A percentile compares a stretch with the other conserved stretches of the same genome.
These are phyloP conservation scores for Hemerocallis citrina DNA, from an alignment of 106 monocot genomes.

Conservation along the genomic window DNA sequence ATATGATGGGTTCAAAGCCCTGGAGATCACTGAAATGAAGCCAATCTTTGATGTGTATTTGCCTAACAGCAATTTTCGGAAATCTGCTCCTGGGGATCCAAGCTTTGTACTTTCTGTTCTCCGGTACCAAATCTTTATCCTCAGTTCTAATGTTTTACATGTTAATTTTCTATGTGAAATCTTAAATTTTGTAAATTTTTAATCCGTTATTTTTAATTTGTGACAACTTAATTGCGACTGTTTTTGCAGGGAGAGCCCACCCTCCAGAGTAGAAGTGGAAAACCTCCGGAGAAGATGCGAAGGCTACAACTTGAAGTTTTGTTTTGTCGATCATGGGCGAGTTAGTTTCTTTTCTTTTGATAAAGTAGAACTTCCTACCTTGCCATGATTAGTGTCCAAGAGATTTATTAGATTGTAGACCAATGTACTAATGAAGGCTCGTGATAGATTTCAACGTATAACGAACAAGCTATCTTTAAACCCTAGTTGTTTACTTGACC, in stretches of 20 bases:
- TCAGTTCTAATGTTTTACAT: neutral
- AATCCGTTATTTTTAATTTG: neutral
- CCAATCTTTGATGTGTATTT: constrained; percentile 69
- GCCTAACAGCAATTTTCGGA: constrained; percentile 82
- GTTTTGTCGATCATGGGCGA: constrained; percentile 64
- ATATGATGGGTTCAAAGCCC: constrained; percentile 18
- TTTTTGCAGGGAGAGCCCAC: constrained; percentile 48
- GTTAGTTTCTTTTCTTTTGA: constrained; percentile 78
- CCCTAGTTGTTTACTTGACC: no score
- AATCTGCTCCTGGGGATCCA: constrained; percentile 65
- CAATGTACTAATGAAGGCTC: neutral
- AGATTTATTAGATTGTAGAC: neutral
- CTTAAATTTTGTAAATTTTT: neutral
- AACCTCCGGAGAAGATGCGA: constrained; percentile 29
- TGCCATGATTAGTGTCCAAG: constrained; percentile 29
- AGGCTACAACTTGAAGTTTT: constrained; percentile 62
- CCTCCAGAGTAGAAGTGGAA: constrained; percentile 45
- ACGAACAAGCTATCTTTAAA: no score
- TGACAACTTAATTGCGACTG: neutral
- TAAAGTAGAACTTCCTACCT: constrained; percentile 33
- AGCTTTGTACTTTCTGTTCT: constrained; percentile 55
- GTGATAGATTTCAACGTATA: no score
- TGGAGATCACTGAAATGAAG: constrained; percentile 42
- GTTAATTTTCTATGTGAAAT: neutral
- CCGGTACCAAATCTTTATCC: constrained; percentile 24